Conservation (phyloP, 768 basidiomycete species). For the Termitomyces sp. region DNA sequence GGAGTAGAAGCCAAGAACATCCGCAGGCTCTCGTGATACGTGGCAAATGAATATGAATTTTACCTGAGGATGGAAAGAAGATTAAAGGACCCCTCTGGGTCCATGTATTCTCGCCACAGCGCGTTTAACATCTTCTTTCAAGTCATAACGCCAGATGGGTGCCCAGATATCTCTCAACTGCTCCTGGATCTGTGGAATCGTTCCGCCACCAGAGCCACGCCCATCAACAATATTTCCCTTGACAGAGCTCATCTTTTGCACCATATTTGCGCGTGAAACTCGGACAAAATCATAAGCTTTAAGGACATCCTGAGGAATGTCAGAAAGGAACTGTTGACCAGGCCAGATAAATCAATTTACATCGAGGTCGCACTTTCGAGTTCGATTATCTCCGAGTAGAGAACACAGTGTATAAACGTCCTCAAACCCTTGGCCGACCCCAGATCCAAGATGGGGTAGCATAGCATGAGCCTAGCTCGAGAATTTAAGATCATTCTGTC, state of each 20-base stretch:
- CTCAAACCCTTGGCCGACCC: conserved; percentile 33
- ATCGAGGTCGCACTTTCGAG: conserved; percentile 33
- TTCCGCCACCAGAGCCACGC: conserved; percentile 27
- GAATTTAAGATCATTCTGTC: neutral
- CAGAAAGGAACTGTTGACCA: neutral
- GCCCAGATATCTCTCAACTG: conserved; percentile 37
- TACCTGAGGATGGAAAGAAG: too few species aligned
- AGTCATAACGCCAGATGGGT: conserved; percentile 45
- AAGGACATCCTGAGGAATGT: conserved; percentile 33
- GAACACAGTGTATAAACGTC: conserved; percentile 31
- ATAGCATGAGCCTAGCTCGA: conserved; percentile 46
- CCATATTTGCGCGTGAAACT: conserved; percentile 43
- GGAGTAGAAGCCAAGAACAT: too few species aligned
- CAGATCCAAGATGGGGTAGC: conserved; percentile 54
- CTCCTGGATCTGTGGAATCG: conserved; percentile 23
- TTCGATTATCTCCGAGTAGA: conserved; percentile 39
- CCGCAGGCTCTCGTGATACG: too few species aligned
- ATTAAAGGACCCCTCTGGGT: conserved; percentile 1
- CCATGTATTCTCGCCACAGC: conserved; percentile 20
- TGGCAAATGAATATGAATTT: too few species aligned
- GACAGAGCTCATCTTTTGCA: conserved; percentile 35
- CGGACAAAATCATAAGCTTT: conserved; percentile 39
- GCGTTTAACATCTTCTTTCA: conserved; percentile 31
- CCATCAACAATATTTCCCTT: conserved; percentile 41
- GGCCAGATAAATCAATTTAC: conserved; percentile 19